Evolutionary conservation across 2,329 filamentous ascomycete genomes (phyloP).

Genomic region (Paraphaeosphaeria sporulosa): DNA sequence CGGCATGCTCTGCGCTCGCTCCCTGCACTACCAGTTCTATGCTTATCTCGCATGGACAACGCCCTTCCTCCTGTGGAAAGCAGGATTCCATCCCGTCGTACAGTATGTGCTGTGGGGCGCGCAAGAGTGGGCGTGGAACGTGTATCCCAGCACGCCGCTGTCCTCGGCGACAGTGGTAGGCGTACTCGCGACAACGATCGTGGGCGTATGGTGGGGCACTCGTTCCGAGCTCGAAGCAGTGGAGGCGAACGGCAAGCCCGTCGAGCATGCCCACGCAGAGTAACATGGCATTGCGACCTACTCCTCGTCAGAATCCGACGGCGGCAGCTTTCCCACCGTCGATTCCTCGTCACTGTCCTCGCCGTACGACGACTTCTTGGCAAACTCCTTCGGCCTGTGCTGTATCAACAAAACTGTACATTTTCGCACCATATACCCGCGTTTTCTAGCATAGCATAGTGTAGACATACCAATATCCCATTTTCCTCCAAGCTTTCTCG

Average conservation of each 20-base stretch:
- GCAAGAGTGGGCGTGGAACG: slow-evolving; percentile 95
- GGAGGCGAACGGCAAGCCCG: slow-evolving; percentile 17
- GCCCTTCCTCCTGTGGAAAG: slow-evolving; percentile 85
- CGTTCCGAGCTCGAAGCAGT: slow-evolving; percentile 52
- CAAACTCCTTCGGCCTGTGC: slow-evolving; percentile 81
- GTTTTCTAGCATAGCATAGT: slow-evolving; percentile 12
- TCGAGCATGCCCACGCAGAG: slow-evolving; percentile 42
- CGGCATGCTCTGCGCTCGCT: slow-evolving; percentile 85
- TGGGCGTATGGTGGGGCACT: slow-evolving; percentile 67
- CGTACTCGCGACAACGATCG: slow-evolving; percentile 72
- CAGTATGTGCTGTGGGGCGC: slow-evolving; percentile 75
- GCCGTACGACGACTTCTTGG: slow-evolving; percentile 66
- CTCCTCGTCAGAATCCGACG: slow-evolving; percentile 73
- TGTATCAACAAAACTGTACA: slow-evolving; percentile 31
- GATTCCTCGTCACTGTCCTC: slow-evolving; percentile 78
- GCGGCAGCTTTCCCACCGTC: slow-evolving; percentile 83
- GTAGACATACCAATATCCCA: slow-evolving; percentile 73
- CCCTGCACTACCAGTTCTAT: slow-evolving; percentile 95
- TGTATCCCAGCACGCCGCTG: slow-evolving; percentile 78
- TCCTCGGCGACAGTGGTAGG: slow-evolving; percentile 75
- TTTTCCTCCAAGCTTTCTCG: slow-evolving; percentile 91
- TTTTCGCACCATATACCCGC: slow-evolving; percentile 21
- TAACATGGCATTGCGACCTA: slow-evolving; percentile 26
- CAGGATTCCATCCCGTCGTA: slow-evolving; percentile 71
- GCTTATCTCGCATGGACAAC: slow-evolving; percentile 89